Base-by-base conservation (phyloP, 805 yeast species). In the Barnettozyma sp. region DNA sequence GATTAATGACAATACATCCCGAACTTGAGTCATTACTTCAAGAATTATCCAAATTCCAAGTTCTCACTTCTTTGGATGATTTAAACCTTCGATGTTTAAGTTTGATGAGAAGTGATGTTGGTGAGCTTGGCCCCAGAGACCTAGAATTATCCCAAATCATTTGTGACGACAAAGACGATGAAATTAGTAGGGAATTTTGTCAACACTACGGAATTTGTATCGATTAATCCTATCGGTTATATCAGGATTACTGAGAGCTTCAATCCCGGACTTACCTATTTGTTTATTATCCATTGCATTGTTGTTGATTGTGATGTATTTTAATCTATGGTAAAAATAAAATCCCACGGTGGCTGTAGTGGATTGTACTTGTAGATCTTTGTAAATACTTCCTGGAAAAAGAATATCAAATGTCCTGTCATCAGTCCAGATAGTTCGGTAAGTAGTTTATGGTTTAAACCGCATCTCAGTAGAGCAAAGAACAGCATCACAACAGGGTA, bases 331-430 rank as follows among this genome's bases (percentile, higher is more conserved):
- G 26, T 2, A 8, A 9, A 12, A 32, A 11, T 20, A n/a, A 26
- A 41, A 8, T 29, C 38, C 49, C 55, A 50, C 5, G 54, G 50
- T 6, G 55, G 43, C 11, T 34, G 28, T 5, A 50, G 25, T 4
- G 50, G 48, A 33, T 47, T 43, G 13, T 42, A 26, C 0, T 52
- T 54, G 39, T 48, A 47, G 2, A 45, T 8, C 21, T 40, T 42
- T 2, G 22, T 25, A 22, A 47, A 41, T 4, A 52, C 50, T 0
- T 49, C 48, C 8, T 44, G 47, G 6, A 41, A 34, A 29, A 44
- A 52, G 35, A 46, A 52, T 11, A 50, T 21, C 10, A 41, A 5
- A 32, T 49, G 52, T 1, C 55, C 56, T 8, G 48, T 39, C 4
- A 36, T 5, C 4, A 45, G 8, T 5, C 48, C 45, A 1, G 39